Evolutionary conservation across 441 rosid species (phyloP).

Genomic region (Monsonia emarginata): DNA sequence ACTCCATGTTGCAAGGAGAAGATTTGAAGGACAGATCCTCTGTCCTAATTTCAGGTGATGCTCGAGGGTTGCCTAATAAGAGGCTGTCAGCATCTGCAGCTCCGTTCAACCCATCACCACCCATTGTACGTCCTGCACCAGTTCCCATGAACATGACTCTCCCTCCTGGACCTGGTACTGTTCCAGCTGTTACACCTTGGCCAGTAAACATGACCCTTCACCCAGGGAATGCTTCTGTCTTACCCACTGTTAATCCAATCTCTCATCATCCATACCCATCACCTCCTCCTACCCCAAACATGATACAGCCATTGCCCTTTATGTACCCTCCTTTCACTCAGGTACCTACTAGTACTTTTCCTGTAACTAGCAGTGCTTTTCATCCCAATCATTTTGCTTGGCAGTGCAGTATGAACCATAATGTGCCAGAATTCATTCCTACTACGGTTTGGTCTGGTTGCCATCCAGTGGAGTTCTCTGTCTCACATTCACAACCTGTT

Average conservation of each 20-base stretch:
- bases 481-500: conserved; percentile 37
- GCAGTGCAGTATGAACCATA: conserved; percentile 59
- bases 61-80: conserved; percentile 47
- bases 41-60: conserved; percentile 36
- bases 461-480: conserved; percentile 60
- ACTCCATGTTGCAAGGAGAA: conserved; percentile 24
- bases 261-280: conserved; percentile 69
- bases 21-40: conserved; percentile 39
- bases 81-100: conserved; percentile 75
- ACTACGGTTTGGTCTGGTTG: conserved; percentile 68
- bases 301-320: conserved; percentile 80
- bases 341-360: conserved; percentile 63
- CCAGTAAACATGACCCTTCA: conserved; percentile 78
- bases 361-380: conserved; percentile 61
- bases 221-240: conserved; percentile 48
- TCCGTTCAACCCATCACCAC: conserved; percentile 56
- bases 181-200: conserved; percentile 64
- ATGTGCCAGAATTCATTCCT: conserved; percentile 58
- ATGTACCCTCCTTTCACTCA: conserved; percentile 74
- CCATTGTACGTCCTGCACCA: conserved; percentile 39
- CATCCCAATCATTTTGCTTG: conserved; percentile 84
- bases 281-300: conserved; percentile 82
- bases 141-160: conserved; percentile 57
- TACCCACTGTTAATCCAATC: conserved; percentile 37
- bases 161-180: conserved; percentile 46